Evolutionary conservation across 2,329 filamentous ascomycete species (phyloP), one percentile per base, ranked within the genome.

Genomic region (Cercospora sp.): DNA sequence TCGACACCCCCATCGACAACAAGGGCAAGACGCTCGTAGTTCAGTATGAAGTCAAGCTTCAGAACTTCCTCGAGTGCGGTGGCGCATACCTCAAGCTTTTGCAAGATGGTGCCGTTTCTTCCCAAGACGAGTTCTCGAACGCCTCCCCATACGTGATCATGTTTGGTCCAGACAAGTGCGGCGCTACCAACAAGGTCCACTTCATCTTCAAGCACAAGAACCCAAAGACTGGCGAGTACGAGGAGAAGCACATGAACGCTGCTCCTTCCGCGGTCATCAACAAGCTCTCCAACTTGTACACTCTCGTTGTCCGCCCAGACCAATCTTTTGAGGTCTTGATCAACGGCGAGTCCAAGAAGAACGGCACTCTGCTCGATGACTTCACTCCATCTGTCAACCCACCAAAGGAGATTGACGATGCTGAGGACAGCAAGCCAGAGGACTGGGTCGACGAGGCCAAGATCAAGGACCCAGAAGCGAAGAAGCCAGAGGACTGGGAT

Each of bases 191-290:
- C 90, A 98, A 98, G 91, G 88, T 90, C 70, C 88, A 90, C 82
- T 97, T 99, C 85, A 99, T 99, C 82, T 97, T 99, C 89, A 95
- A 96, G 84, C 95, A 99, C 91, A 99, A 98, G 92, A 99, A 98
- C 89, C 95, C 95, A 80, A 97, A 97, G 91, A 97, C 93, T 58
- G 94, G 94, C 85, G 93, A 97, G 83, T 99, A 99, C 79, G 94
- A 99, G 88, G 95, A 99, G 91, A 99, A 99, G 90, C 95, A 99
- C 84, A 88, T 99, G 72, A 89, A 88, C 80, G 87, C 87, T 77
- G 90, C 94, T 73, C 94, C 95, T 70, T 87, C 90, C 68, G 94
- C 94, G 79, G 91, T 90, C 80, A 95, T 97, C 78, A 87, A 89
- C 85, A 98, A 97, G 90, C 90, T 92, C 72, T 91, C 92, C 71